phyloP scores from a whole-genome alignment of 2,329 filamentous ascomycete genomes.

The Bipolaris cookei region DNA sequence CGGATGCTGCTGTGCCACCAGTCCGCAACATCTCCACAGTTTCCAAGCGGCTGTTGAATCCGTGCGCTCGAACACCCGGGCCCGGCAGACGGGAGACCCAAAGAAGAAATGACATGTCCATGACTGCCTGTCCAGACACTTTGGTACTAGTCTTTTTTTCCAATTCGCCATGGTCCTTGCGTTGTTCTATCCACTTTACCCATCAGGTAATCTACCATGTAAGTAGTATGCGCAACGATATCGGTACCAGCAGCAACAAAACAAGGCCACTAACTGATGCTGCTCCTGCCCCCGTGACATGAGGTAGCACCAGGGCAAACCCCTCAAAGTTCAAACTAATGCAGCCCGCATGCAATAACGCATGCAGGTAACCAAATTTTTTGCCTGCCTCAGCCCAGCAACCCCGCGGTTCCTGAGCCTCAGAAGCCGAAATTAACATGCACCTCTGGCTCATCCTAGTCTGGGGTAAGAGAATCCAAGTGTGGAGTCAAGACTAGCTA shows the following conservation, averaged over 20 bases:
- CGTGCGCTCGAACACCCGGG: neutral
- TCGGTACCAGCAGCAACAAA: neutral
- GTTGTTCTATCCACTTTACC: neutral
- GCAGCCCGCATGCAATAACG: neutral
- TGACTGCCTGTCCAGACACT: neutral
- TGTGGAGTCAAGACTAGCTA: neutral
- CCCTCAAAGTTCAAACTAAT: neutral
- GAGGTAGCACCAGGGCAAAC: neutral
- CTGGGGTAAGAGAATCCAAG: neutral
- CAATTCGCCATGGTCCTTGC: neutral
- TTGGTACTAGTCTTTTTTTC: neutral
- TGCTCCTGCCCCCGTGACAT: neutral
- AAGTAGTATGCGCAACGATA: neutral
- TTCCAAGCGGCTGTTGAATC: neutral
- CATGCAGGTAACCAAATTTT: neutral
- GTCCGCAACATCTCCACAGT: neutral
- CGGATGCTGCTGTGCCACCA: neutral
- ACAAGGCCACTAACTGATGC: neutral
- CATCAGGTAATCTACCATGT: neutral
- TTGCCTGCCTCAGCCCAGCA: neutral
- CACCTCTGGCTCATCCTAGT: neutral
- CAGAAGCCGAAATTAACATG: conserved; percentile 25
- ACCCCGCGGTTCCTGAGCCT: conserved; percentile 32
- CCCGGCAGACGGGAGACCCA: conserved; percentile 3
- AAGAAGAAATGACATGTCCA: neutral